A percentile compares a stretch with the other conserved stretches of the same genome.
These are phyloP conservation scores for Albugo candida DNA, from an alignment of 352 stramenopile species.

Conservation along the genomic window DNA sequence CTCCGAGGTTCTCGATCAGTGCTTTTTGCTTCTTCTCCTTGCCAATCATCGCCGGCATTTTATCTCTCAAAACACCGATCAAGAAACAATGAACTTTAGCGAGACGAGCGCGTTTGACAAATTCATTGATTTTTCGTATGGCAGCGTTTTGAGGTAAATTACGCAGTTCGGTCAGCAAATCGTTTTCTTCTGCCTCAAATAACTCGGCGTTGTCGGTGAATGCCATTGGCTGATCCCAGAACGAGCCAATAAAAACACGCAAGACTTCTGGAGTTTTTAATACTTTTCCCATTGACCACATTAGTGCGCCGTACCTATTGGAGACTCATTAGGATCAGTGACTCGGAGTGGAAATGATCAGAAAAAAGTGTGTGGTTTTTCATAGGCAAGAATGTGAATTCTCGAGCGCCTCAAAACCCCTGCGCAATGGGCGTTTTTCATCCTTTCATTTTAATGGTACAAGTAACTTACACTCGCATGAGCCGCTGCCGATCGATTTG, in stretches of 20 bases:
- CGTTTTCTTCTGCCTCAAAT: constrained; percentile 93
- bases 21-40: constrained; percentile 95
- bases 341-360: constrained; percentile 1
- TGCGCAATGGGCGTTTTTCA: constrained; percentile 17
- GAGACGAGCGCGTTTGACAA: constrained; percentile 90
- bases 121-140: constrained; percentile 86
- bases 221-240: constrained; percentile 86
- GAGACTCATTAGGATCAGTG: background rate
- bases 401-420: constrained; percentile 18
- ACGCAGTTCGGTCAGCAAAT: constrained; percentile 93
- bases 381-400: constrained; percentile 9
- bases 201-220: constrained; percentile 83
- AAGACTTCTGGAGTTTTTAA: constrained; percentile 96
- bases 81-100: constrained; percentile 96
- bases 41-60: constrained; percentile 94
- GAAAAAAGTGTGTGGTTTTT: background rate
- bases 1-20: constrained; percentile 86
- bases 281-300: constrained; percentile 97
- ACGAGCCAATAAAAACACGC: constrained; percentile 95
- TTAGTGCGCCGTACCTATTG: constrained; percentile 89
- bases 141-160: constrained; percentile 91
- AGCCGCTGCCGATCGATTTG: constrained; percentile 95
- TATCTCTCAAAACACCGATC: constrained; percentile 88
- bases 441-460: constrained; percentile 3
- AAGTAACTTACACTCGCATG: constrained; percentile 79